Evolutionary conservation across 805 yeast species (phyloP).

Genomic region (Zygosaccharomyces bisporus): DNA sequence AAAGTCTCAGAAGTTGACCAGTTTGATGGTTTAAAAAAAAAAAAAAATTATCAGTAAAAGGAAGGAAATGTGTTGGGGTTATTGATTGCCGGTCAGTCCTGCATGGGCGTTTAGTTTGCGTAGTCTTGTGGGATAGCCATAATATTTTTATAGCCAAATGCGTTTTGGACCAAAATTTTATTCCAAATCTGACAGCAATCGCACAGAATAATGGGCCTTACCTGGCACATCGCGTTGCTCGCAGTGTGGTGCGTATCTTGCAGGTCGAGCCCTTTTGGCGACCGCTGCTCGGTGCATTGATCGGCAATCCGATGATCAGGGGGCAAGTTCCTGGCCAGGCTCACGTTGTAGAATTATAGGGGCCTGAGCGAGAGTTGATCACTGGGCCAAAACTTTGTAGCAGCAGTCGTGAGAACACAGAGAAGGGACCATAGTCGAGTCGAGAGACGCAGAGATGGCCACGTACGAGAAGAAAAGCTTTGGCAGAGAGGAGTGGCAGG

Average conservation of each 20-base stretch:
- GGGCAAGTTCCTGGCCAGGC: neutral
- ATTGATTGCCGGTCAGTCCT: neutral
- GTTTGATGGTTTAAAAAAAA: neutral
- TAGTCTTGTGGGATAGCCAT: neutral
- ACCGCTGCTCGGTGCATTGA: neutral
- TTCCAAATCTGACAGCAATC: conserved; percentile 7
- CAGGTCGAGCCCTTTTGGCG: neutral
- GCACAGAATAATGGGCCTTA: neutral
- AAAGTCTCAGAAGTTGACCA: neutral
- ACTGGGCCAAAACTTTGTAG: neutral
- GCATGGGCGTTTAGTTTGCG: neutral
- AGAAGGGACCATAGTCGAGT: conserved; percentile 2
- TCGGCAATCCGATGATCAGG: conserved; percentile 7
- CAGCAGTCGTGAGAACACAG: too few relatives aligned
- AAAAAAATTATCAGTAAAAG: neutral
- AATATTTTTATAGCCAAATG: conserved; percentile 4
- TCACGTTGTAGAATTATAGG: neutral
- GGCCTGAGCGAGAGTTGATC: neutral
- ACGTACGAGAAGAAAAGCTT: conserved; percentile 25
- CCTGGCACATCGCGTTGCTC: neutral
- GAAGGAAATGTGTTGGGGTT: neutral
- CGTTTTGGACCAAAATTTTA: neutral
- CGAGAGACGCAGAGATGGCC: neutral
- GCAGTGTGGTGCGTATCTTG: neutral
- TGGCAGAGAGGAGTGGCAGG: conserved; percentile 30